Percentiles rank a stretch among this genome's conserved stretches.
These are phyloP conservation scores for Haplosporangium sp. DNA, from an alignment of 371 early-diverging fungal species.

Conservation along the genomic window DNA sequence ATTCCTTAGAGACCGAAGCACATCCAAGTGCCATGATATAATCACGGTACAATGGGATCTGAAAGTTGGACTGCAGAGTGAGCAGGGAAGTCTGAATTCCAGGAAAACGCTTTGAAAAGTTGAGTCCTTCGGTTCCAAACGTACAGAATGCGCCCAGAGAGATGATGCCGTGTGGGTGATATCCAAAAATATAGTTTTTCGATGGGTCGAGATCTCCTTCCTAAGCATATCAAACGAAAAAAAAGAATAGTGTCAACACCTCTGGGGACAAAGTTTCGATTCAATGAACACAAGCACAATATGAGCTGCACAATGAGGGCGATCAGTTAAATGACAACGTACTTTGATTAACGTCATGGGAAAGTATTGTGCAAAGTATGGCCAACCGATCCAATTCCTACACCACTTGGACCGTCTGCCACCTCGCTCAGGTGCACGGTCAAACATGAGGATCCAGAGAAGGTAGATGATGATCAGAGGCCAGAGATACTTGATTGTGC, in stretches of 20 bases:
- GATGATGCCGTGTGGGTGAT: constrained; percentile 89
- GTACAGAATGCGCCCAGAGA: constrained; percentile 84
- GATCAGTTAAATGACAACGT: constrained; percentile 8
- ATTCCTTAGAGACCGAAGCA: constrained; percentile 80
- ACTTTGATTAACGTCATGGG: constrained; percentile 80
- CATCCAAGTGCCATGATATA: constrained; percentile 76
- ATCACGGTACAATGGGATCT: constrained; percentile 81
- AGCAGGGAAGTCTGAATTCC: constrained; percentile 73
- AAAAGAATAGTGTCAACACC: constrained; percentile 55
- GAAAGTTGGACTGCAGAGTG: constrained; percentile 72
- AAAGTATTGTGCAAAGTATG: constrained; percentile 82
- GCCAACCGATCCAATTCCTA: constrained; percentile 68
- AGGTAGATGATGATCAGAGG: constrained; percentile 75
- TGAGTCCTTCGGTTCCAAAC: constrained; percentile 81
- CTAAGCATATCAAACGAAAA: constrained; percentile 56
- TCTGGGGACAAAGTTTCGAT: no score
- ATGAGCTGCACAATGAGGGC: background rate
- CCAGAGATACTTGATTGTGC: constrained; percentile 63
- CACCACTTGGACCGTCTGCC: constrained; percentile 76
- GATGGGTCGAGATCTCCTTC: constrained; percentile 78
- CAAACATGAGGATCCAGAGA: constrained; percentile 67
- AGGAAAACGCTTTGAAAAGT: constrained; percentile 74
- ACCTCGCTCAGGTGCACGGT: constrained; percentile 74
- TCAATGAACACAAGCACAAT: constrained; percentile 14
- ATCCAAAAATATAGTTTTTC: constrained; percentile 82